Conservation (phyloP, 768 basidiomycete species). For the Mycena indigotica region DNA sequence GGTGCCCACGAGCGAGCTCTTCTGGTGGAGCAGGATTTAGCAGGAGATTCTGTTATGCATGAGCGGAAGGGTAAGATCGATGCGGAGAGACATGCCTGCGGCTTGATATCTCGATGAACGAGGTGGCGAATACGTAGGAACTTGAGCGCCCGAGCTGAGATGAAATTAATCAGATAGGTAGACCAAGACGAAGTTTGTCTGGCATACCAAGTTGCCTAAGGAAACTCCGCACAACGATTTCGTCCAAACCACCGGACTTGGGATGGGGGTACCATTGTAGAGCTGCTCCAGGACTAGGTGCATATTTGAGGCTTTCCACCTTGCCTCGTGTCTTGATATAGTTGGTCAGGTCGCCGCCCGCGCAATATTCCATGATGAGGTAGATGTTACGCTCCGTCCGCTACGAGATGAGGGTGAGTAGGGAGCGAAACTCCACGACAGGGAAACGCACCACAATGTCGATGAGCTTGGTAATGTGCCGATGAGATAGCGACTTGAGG, state of each 20-base stretch:
- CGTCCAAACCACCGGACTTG: constrained; percentile 84
- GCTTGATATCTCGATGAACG: constrained; percentile 97
- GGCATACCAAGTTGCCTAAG: constrained; percentile 81
- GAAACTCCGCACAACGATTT: constrained; percentile 89
- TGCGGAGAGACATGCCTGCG: constrained; percentile 55
- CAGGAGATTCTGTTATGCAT: constrained; percentile 89
- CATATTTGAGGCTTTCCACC: constrained; percentile 85
- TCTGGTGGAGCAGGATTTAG: constrained; percentile 79
- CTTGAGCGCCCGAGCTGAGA: constrained; percentile 84
- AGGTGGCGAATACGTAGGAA: constrained; percentile 87
- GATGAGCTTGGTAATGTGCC: constrained; percentile 89
- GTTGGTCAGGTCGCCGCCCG: constrained; percentile 92
- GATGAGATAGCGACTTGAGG: constrained; percentile 88
- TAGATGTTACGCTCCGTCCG: constrained; percentile 81
- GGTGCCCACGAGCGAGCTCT: constrained; percentile 86
- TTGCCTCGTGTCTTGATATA: constrained; percentile 98
- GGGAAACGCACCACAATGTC: constrained; percentile 77
- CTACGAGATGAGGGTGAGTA: constrained; percentile 40
- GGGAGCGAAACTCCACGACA: too few relatives aligned
- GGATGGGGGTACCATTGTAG: constrained; percentile 91
- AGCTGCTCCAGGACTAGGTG: constrained; percentile 66
- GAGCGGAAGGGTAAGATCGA: background rate
- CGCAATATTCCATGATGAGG: constrained; percentile 96
- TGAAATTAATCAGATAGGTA: background rate
- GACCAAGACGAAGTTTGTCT: background rate